Base-by-base conservation (phyloP, 495 filamentous ascomycete species). In the Penicillium psychrofluorescens region DNA sequence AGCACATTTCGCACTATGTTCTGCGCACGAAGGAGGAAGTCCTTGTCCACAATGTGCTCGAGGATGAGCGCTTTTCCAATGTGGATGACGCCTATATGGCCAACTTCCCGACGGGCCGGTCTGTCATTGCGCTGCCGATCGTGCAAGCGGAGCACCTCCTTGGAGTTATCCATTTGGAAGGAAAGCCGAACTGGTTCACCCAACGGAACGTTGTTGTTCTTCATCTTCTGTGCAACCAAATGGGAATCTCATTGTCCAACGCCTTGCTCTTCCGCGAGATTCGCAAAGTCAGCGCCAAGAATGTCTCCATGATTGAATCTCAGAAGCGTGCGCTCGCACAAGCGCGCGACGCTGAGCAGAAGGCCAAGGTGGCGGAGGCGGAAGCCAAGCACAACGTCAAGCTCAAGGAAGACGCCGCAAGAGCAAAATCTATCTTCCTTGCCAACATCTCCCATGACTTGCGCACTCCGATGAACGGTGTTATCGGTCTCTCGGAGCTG, bases 401-500 rank as follows among this genome's bases (percentile, higher is more conserved):
- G 54, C 72, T 94, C 11, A 90, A 91, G 38, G 88, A 95, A 59
- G 90, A 95, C 62, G 89, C 88, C 9, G 88, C 88, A 32, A 86
- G 84, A 60, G 89, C 88, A 10, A 95, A 95, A 61, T 86, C 83
- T 7, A 90, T 95, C 39, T 95, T 95, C 73, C 75, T 95, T 14
- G 90, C 90, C 12, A 95, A 95, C 54, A 88, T 95, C 11, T 90
- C 86, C 3, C 88, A 92, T 54, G 88, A 92, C 62, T 65, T 91
- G 38, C 80, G 88, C 14, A 92, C 88, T 3, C 90, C 88, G 0
- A 77, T 95, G 46, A 90, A 90, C 55, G 88, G 88, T 28, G 86
- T 95, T 4, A 92, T 95, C 64, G 88, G 90, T 6, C 89, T 94
- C 57, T 89, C 85, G 2, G 89, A 95, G 56, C 68, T 95, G 11